Percentiles rank a stretch among this genome's conserved stretches.
Evolutionary conservation across 2,329 filamentous ascomycete genomes (phyloP).

Genomic region (Lachnellula occidentalis): DNA sequence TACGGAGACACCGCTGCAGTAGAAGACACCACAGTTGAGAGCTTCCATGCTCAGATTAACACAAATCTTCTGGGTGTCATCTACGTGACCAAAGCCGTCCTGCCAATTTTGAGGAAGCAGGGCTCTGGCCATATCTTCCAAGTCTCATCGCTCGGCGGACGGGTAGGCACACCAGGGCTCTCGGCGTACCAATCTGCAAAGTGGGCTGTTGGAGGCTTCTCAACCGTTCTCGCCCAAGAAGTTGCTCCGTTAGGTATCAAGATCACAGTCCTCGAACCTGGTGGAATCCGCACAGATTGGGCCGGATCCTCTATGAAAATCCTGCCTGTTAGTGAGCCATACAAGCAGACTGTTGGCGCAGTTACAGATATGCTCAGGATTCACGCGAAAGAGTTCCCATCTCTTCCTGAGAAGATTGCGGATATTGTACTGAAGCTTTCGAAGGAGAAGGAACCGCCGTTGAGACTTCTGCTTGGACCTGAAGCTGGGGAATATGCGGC

Average conservation of each 20-base stretch:
- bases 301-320: conserved; percentile 25
- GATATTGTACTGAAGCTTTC: conserved; percentile 27
- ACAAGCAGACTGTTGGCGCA: conserved; percentile 35
- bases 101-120: conserved; percentile 31
- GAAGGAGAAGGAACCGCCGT: conserved; percentile 26
- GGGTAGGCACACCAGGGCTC: conserved; percentile 31
- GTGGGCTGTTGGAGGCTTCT: conserved; percentile 36
- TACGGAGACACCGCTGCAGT: conserved; percentile 48
- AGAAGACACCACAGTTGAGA: conserved; percentile 43
- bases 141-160: conserved; percentile 34
- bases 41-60: conserved; percentile 48
- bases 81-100: conserved; percentile 42
- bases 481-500: conserved; percentile 15
- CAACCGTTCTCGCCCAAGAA: conserved; percentile 31
- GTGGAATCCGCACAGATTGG: conserved; percentile 37
- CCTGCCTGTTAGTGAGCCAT: conserved; percentile 31
- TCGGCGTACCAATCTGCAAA: conserved; percentile 36
- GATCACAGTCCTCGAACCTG: conserved; percentile 35
- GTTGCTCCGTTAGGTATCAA: conserved; percentile 32
- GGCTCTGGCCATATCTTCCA: conserved; percentile 35
- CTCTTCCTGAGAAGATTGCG: conserved; percentile 26
- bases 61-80: conserved; percentile 54
- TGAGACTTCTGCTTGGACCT: conserved; percentile 31
- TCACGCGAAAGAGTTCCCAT: conserved; percentile 36
- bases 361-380: conserved; percentile 26